Conservation (phyloP, 352 stramenopile genomes). For the Phytophthora pluvialis region DNA sequence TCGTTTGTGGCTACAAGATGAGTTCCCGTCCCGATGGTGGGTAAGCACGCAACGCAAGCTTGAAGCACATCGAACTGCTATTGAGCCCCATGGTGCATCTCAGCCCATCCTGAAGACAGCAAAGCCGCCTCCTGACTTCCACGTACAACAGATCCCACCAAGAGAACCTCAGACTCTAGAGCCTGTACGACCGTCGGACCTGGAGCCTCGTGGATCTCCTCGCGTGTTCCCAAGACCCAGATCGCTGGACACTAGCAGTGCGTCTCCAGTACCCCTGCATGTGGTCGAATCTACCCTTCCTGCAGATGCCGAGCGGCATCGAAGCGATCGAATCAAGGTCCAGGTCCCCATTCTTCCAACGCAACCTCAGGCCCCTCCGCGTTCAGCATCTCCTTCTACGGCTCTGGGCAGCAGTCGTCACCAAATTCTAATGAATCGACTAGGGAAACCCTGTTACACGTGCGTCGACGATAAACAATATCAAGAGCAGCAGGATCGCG, state of each 20-base stretch:
- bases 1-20: conserved; percentile 46
- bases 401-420: conserved; percentile 55
- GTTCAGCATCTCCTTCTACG: conserved; percentile 7
- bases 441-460: conserved; percentile 44
- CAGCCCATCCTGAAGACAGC: conserved; percentile 12
- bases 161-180: conserved; percentile 28
- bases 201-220: conserved; percentile 27
- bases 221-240: conserved; percentile 22
- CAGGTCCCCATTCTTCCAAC: not conserved
- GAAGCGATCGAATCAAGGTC: conserved; percentile 8
- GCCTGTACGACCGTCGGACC: conserved; percentile 16
- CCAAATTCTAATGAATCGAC: conserved; percentile 56
- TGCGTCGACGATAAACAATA: conserved; percentile 47
- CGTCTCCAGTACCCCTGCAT: conserved; percentile 23
- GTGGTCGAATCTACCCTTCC: conserved; percentile 29
- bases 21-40: conserved; percentile 67
- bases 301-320: conserved; percentile 21
- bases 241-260: not conserved
- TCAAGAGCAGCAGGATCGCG: conserved; percentile 48
- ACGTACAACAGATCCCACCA: conserved; percentile 34
- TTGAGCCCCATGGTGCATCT: not conserved
- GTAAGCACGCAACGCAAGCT: conserved; percentile 34
- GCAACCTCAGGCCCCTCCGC: conserved; percentile 10
- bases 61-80: not conserved
- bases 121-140: conserved; percentile 11